Evolutionary conservation across 495 filamentous ascomycete species (phyloP).

Genomic region (Polyplosphaeria fusca): DNA sequence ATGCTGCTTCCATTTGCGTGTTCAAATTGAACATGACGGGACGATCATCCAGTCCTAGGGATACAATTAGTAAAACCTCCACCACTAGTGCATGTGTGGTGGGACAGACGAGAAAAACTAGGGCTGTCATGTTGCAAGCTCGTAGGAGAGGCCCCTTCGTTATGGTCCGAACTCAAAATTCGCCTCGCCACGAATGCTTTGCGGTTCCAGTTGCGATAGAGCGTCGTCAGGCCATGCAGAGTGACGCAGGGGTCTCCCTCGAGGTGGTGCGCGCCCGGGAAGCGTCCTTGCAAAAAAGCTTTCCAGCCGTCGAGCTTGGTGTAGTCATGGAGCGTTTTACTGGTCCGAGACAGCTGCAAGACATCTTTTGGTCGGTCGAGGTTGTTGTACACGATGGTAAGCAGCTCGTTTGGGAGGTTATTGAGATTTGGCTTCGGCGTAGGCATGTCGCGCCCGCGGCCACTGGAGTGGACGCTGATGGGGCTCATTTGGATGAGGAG

Average conservation of each 20-base stretch:
- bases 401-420: constrained; percentile 60
- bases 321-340: constrained; percentile 49
- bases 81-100: too few species aligned
- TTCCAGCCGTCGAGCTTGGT: constrained; percentile 56
- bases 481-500: too few species aligned
- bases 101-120: too few species aligned
- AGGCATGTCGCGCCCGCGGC: too few species aligned
- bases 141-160: too few species aligned
- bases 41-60: too few species aligned
- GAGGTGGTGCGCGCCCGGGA: constrained; percentile 41
- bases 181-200: constrained; percentile 56
- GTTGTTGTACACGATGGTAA: constrained; percentile 53
- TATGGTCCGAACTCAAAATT: too few species aligned
- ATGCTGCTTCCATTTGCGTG: constrained; percentile 28
- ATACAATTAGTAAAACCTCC: too few species aligned
- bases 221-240: constrained; percentile 54
- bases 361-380: constrained; percentile 54
- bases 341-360: constrained; percentile 49
- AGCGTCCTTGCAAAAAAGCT: constrained; percentile 55
- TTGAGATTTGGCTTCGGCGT: constrained; percentile 36
- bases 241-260: constrained; percentile 52
- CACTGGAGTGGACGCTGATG: too few species aligned
- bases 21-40: too few species aligned
- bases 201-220: constrained; percentile 58
- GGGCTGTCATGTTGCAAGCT: too few species aligned